Evolutionary conservation across 108 stramenopile species (phyloP), one percentile per base, ranked within the genome.

Genomic region (Cyclotella sp.): DNA sequence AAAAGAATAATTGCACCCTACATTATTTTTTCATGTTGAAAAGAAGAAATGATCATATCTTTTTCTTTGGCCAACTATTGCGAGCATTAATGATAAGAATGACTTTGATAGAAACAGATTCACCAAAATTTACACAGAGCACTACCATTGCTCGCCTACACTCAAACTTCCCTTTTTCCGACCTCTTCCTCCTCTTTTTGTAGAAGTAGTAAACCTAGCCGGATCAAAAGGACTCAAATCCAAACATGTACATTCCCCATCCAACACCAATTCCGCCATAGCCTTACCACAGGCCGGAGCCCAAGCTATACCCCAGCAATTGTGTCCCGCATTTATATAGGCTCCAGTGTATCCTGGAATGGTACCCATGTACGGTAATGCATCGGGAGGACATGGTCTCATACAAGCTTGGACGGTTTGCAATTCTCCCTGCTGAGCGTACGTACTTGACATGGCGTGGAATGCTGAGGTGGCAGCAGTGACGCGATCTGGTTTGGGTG

Each of bases 221-320:
- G 92, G 92, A 78, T 93, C 89, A 72, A 93, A 93, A 13, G 93
- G 90, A 27, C 28, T 21, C 39, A 93, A 60, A 77, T 93, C 55
- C 22, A 93, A 68, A 59, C 81, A 86, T 24, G 40, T 12, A 46
- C 78, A 71, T 11, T 69, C 53, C 9, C 97, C 96, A 9, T 97
- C 93, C 53, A 93, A 75, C 39, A 98, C 71, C 29, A 99, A 77
- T 73, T 99, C 97, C 3, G 96, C 65, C 82, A 98, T 95, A 18
- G 84, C 84, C 69, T 85, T 76, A 0, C 98, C 98, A 51, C 89
- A 90, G 34, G 93, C 96, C 3, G 97, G 98, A 11, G 97, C 97
- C 97, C 97, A 98, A 0, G 97, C 90, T 54, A 98, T 98, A 9
- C 96, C 96, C 98, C 98, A 99, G 76, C 97, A 98, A 72, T 99